A percentile compares a stretch with the other conserved stretches of the same genome.
phyloP scores from a whole-genome alignment of 306 rosid genomes.

The barrel medic (Medicago truncatula) region DNA sequence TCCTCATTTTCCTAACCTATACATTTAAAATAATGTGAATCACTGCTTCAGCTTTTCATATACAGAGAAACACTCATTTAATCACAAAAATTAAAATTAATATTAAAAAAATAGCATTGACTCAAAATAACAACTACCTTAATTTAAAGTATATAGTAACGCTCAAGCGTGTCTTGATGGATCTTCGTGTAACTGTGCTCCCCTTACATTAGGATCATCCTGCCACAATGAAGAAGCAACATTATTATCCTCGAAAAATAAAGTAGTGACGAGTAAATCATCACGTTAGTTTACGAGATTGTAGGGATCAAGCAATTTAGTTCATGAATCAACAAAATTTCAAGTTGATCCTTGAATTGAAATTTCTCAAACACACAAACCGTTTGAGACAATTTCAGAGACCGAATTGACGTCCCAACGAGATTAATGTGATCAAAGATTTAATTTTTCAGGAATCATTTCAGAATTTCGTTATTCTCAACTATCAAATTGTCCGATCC shows the following conservation, averaged over 20 bases:
- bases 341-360: not conserved
- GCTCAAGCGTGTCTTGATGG: conserved; percentile 85
- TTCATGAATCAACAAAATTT: not conserved
- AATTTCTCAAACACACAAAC: not conserved
- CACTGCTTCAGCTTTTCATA: not conserved
- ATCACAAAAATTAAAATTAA: conserved; percentile 9
- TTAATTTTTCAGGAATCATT: not conserved
- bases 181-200: conserved; percentile 92
- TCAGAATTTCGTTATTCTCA: not conserved
- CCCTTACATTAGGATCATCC: conserved; percentile 92
- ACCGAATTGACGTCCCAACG: not conserved
- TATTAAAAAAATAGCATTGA: conserved; percentile 36
- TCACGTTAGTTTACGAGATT: not conserved
- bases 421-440: not conserved
- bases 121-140: conserved; percentile 43
- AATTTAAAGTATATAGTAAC: conserved; percentile 20
- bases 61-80: conserved; percentile 10
- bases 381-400: not conserved
- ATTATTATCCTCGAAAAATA: conserved; percentile 23
- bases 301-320: not conserved
- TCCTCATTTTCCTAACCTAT: conserved; percentile 48
- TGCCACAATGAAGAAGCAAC: conserved; percentile 50
- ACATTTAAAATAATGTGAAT: conserved; percentile 33
- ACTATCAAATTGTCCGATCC: not conserved
- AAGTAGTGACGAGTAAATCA: not conserved